Percentiles rank a stretch among this genome's conserved stretches.
Evolutionary conservation across 208 protist genomes (phyloP).

Genomic region (Strigomonas oncopelti): DNA sequence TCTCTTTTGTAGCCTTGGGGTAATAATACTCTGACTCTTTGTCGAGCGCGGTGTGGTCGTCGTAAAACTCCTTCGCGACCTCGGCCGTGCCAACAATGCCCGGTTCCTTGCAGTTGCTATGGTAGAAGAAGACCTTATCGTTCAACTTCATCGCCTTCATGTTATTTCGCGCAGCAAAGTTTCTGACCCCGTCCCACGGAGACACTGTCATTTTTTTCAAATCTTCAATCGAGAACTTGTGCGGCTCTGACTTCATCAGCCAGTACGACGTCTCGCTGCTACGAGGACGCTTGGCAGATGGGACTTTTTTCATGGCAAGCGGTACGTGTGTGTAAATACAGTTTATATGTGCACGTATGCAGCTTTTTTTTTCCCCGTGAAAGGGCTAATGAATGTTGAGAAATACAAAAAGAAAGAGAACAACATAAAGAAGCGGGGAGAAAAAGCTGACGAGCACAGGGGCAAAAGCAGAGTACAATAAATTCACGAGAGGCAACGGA

Average conservation of each 20-base stretch:
- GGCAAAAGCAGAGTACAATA: too few relatives aligned
- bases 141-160: constrained; percentile 78
- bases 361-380: too few relatives aligned
- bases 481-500: too few relatives aligned
- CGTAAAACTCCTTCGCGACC: constrained; percentile 53
- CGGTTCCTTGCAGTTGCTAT: constrained; percentile 78
- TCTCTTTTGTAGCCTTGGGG: constrained; percentile 50
- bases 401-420: not conserved
- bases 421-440: not conserved
- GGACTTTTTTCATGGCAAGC: constrained; percentile 12
- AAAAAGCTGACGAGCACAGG: too few relatives aligned
- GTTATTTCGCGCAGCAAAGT: constrained; percentile 82
- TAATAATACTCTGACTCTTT: constrained; percentile 71
- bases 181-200: constrained; percentile 85
- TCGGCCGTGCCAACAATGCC: constrained; percentile 71
- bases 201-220: constrained; percentile 39
- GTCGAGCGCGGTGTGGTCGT: constrained; percentile 77
- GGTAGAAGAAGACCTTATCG: constrained; percentile 82
- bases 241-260: constrained; percentile 84
- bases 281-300: constrained; percentile 35
- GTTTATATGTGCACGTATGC: too few relatives aligned
- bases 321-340: too few relatives aligned
- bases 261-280: constrained; percentile 48
- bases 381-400: too few relatives aligned
- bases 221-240: constrained; percentile 81